Conservation (phyloP, 1,284 basidiomycete genomes). For the Sutorius eximius region DNA sequence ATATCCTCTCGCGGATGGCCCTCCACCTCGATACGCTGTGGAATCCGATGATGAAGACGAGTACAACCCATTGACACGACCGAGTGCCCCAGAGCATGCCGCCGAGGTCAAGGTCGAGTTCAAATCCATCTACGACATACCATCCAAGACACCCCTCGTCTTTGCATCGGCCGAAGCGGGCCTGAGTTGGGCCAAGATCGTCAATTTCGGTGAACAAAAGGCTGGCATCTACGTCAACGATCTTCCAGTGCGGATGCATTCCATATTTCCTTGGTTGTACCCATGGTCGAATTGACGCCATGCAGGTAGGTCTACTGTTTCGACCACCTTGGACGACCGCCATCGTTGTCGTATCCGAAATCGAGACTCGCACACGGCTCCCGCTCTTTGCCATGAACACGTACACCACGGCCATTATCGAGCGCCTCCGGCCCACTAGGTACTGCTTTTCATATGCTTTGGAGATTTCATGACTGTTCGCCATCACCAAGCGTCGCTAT, state of each 20-base stretch:
- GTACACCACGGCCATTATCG: slow-evolving; percentile 47
- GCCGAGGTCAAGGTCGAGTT: slow-evolving; percentile 40
- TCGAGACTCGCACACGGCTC: slow-evolving; percentile 39
- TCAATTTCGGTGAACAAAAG: slow-evolving; percentile 50
- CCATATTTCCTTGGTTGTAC: not conserved
- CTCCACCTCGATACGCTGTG: slow-evolving; percentile 58
- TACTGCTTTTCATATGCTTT: slow-evolving; percentile 20
- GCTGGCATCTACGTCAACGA: slow-evolving; percentile 49
- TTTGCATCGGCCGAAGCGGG: slow-evolving; percentile 50
- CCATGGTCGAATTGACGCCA: slow-evolving; percentile 5
- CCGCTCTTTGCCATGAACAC: slow-evolving; percentile 52
- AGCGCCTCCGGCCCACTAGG: slow-evolving; percentile 49
- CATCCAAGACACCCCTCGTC: slow-evolving; percentile 37
- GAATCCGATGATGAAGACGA: slow-evolving; percentile 73
- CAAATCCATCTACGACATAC: slow-evolving; percentile 33
- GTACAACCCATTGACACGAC: slow-evolving; percentile 42
- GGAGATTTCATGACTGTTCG: not conserved
- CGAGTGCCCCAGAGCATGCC: slow-evolving; percentile 18
- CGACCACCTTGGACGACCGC: slow-evolving; percentile 48
- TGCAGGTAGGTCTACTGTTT: slow-evolving; percentile 56
- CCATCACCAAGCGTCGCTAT: slow-evolving; percentile 43
- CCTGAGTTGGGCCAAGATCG: slow-evolving; percentile 50
- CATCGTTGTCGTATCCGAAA: slow-evolving; percentile 55
- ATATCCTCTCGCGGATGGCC: slow-evolving; percentile 55
- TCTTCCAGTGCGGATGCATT: slow-evolving; percentile 40